These are phyloP conservation scores for Arthrinium phaeospermum DNA, from an alignment of 2,329 filamentous ascomycete species.

Conservation along the genomic window DNA sequence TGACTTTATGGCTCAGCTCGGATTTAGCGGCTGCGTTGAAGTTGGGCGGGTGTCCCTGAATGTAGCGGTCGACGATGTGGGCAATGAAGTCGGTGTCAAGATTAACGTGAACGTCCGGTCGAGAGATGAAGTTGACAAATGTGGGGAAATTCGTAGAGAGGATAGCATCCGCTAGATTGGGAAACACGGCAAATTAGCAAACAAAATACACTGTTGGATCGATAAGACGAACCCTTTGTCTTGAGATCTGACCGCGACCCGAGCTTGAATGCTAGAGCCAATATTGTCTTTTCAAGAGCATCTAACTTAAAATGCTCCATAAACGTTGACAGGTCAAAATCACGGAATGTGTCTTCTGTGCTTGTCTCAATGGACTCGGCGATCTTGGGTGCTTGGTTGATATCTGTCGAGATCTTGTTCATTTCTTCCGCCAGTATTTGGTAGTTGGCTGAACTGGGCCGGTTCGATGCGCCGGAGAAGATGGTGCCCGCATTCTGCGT, in stretches of 20 bases:
- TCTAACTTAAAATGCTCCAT: slow-evolving; percentile 96
- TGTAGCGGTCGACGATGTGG: slow-evolving; percentile 81
- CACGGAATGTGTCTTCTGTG: slow-evolving; percentile 91
- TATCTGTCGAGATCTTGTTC: slow-evolving; percentile 81
- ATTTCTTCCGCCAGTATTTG: slow-evolving; percentile 83
- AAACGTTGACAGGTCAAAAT: slow-evolving; percentile 95
- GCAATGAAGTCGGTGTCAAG: slow-evolving; percentile 70
- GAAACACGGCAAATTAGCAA: slow-evolving; percentile 19
- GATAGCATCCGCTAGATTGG: slow-evolving; percentile 78
- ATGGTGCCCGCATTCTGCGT: slow-evolving; percentile 90
- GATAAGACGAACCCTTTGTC: slow-evolving; percentile 74
- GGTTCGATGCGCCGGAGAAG: slow-evolving; percentile 66
- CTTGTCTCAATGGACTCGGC: slow-evolving; percentile 90
- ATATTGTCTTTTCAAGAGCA: slow-evolving; percentile 82
- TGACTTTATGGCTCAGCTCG: slow-evolving; percentile 70
- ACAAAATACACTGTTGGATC: slow-evolving; percentile 18
- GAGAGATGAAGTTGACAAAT: slow-evolving; percentile 78
- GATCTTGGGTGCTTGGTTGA: slow-evolving; percentile 85
- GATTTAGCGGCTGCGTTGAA: slow-evolving; percentile 79
- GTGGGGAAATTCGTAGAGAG: slow-evolving; percentile 78
- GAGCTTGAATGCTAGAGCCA: slow-evolving; percentile 87
- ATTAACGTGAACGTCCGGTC: slow-evolving; percentile 69
- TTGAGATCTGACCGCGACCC: slow-evolving; percentile 82
- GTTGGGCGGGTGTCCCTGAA: slow-evolving; percentile 84
- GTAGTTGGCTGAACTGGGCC: slow-evolving; percentile 78